Percentiles rank a stretch among this genome's conserved stretches.
phyloP scores from a whole-genome alignment of 164 flowering plant genomes.

The Annona squamosa region DNA sequence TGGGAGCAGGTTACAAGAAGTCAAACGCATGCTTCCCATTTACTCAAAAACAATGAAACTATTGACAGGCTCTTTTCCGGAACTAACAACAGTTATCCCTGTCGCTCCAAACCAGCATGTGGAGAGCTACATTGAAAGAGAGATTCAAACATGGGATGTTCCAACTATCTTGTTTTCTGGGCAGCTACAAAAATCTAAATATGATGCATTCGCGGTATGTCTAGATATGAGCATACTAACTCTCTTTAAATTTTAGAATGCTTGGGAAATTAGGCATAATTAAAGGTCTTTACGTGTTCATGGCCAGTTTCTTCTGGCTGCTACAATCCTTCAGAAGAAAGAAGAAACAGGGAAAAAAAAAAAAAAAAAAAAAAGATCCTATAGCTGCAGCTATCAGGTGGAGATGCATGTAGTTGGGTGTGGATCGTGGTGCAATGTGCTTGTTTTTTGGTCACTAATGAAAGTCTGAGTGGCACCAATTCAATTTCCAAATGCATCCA shows the following conservation, averaged over 20 bases:
- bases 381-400: background rate
- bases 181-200: slow-evolving; percentile 42
- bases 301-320: background rate
- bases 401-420: background rate
- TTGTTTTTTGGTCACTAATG: background rate
- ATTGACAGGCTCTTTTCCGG: slow-evolving; percentile 40
- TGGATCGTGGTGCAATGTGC: background rate
- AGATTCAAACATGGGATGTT: slow-evolving; percentile 46
- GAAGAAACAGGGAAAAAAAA: too few species aligned
- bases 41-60: slow-evolving; percentile 43
- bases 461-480: background rate
- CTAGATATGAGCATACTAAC: background rate
- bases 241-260: background rate
- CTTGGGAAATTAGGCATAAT: background rate
- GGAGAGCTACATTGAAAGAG: slow-evolving; percentile 37
- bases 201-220: slow-evolving; percentile 73
- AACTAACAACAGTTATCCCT: slow-evolving; percentile 55
- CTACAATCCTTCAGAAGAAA: too few species aligned
- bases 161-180: slow-evolving; percentile 56
- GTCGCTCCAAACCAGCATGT: slow-evolving; percentile 79
- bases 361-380: too few species aligned
- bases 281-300: background rate
- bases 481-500: background rate
- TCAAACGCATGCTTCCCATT: slow-evolving; percentile 73
- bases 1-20: slow-evolving; percentile 96